A percentile compares a stretch with the other conserved stretches of the same genome.
These are phyloP conservation scores for Lachnellula arida DNA, from an alignment of 2,329 filamentous ascomycete genomes.

Conservation along the genomic window DNA sequence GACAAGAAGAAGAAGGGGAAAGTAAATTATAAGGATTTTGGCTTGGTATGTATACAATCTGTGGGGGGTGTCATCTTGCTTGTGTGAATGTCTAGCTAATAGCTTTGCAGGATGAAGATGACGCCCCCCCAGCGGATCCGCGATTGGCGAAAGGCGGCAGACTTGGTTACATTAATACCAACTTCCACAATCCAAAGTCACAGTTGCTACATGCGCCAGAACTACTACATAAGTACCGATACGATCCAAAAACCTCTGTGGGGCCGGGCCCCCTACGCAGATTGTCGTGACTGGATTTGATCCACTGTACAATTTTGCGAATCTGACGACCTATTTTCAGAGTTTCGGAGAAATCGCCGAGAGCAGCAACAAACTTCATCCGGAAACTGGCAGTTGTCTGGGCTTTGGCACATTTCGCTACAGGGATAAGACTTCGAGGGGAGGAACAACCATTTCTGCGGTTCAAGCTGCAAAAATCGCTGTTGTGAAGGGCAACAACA, in stretches of 20 bases:
- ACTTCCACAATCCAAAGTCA: slow-evolving; percentile 65
- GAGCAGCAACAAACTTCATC: slow-evolving; percentile 91
- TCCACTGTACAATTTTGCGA: slow-evolving; percentile 74
- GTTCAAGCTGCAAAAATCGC: slow-evolving; percentile 78
- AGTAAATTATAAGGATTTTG: slow-evolving; percentile 59
- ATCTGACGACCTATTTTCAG: slow-evolving; percentile 71
- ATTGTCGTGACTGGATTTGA: slow-evolving; percentile 97
- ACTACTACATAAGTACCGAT: slow-evolving; percentile 73
- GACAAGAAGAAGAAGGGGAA: slow-evolving; percentile 53
- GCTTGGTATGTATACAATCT: slow-evolving; percentile 55
- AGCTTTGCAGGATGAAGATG: slow-evolving; percentile 63
- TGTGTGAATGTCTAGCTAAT: slow-evolving; percentile 54
- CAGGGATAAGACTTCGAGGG: slow-evolving; percentile 54
- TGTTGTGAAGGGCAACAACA: slow-evolving; percentile 69
- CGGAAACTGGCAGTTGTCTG: slow-evolving; percentile 87
- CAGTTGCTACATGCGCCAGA: slow-evolving; percentile 71
- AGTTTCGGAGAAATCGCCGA: slow-evolving; percentile 84
- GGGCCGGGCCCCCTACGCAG: slow-evolving; percentile 83
- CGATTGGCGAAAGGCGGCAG: slow-evolving; percentile 67
- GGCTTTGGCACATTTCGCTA: slow-evolving; percentile 92
- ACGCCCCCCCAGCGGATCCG: slow-evolving; percentile 75
- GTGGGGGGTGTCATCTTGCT: slow-evolving; percentile 58
- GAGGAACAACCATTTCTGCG: slow-evolving; percentile 53
- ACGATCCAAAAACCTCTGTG: slow-evolving; percentile 77
- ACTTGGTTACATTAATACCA: slow-evolving; percentile 63